Base-by-base conservation (phyloP, 768 basidiomycete genomes). In the Termitomyces sp. region DNA sequence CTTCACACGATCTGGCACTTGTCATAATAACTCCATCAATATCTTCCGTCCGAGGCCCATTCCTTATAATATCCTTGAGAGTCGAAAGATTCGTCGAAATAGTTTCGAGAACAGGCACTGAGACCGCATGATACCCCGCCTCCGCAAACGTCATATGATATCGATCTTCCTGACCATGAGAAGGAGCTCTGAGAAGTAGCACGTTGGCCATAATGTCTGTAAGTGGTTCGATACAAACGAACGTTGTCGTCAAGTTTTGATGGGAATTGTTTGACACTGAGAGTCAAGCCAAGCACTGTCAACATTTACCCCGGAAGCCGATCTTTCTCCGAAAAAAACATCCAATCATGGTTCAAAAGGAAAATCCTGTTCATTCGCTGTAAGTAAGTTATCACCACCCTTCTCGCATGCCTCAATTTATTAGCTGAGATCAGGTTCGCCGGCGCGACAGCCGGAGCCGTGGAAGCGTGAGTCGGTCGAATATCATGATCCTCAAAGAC, bases 361-460 rank as follows among this genome's bases (percentile, higher is more conserved):
- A 95, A 69, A 92, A 92, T 64, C 90, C 94, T 0, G 38, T 87
- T 7, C 92, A 93, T 65, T 92, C 96, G 14, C 73, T 98, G 74
- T 81, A 70, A 60, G 73, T 60, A 38, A 57, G 57, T 61, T 24
- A n/a, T 6, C 9, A n/a, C 5, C 7, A 36, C 8, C 22, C 3
- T 36, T 18, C 16, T 0, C 24, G 8, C 6, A n/a, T 42, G 22
- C 5, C 14, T 40, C 46, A 2, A 48, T 36, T 33, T 24, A 8
- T 30, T 2, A 22, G 5, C 43, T 49, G 30, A 35, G 32, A 49
- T 33, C 47, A 82, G 80, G 61, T 75, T 94, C 58, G 96, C 96
- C 1, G 97, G 97, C 9, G 82, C 92, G 16, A 90, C 88, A 0
- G 96, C 97, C 26, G 96, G 97, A 16, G 94, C 88, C 8, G 79